These are phyloP conservation scores for Calonectria pseudoturangicola DNA, from an alignment of 2,329 filamentous ascomycete genomes.

Conservation along the genomic window DNA sequence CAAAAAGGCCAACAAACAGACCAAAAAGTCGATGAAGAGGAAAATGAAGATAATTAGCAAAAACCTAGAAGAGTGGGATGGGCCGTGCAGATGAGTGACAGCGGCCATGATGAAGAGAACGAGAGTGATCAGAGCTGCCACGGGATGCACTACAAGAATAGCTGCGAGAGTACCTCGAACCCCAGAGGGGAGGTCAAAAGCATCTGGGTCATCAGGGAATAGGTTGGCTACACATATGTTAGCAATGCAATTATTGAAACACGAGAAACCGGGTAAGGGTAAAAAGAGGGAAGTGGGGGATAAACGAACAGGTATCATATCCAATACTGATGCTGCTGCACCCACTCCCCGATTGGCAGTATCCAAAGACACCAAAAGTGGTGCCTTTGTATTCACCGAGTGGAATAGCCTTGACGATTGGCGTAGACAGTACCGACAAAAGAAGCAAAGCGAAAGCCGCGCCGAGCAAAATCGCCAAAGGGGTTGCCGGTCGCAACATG, in stretches of 20 bases:
- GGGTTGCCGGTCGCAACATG: conserved; percentile 95
- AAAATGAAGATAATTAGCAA: conserved; percentile 90
- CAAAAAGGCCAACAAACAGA: conserved; percentile 90
- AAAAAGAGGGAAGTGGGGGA: neutral
- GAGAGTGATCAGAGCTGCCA: conserved; percentile 90
- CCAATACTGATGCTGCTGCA: conserved; percentile 88
- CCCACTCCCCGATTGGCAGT: conserved; percentile 76
- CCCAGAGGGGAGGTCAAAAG: conserved; percentile 74
- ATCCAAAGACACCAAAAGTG: conserved; percentile 95
- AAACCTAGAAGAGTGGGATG: conserved; percentile 92
- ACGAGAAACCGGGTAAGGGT: neutral
- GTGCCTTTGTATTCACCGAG: conserved; percentile 85
- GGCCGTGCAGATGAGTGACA: conserved; percentile 88
- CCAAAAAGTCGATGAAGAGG: conserved; percentile 87
- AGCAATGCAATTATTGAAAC: conserved; percentile 34
- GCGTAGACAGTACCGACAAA: conserved; percentile 92
- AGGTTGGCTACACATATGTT: conserved; percentile 49
- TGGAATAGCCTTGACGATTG: conserved; percentile 89
- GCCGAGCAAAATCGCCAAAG: conserved; percentile 89
- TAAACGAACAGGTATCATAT: conserved; percentile 85
- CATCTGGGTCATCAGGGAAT: conserved; percentile 56
- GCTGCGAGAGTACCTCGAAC: conserved; percentile 82
- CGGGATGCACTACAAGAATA: conserved; percentile 93
- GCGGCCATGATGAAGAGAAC: conserved; percentile 88
- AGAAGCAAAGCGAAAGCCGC: conserved; percentile 90